These are phyloP conservation scores for Zelonia costaricensis DNA, from an alignment of 208 protist species.

Conservation along the genomic window DNA sequence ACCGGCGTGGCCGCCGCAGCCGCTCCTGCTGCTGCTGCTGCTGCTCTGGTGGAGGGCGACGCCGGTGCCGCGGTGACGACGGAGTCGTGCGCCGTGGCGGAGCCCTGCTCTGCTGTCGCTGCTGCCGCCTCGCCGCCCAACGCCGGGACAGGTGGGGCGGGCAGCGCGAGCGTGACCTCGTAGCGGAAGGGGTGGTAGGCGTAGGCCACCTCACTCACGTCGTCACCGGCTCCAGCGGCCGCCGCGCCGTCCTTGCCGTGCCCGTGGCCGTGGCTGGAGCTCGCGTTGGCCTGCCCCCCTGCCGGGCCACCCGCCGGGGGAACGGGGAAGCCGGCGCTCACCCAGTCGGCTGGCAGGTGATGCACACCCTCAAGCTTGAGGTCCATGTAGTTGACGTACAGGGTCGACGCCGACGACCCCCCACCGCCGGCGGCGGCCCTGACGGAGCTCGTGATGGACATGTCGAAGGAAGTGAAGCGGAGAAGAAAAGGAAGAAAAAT, in stretches of 20 bases:
- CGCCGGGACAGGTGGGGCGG: too few species aligned
- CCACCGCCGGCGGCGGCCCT: not conserved
- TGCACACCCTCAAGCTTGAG: constrained; percentile 64
- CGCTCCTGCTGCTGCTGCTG: too few species aligned
- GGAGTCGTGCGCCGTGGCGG: not conserved
- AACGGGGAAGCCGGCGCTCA: constrained; percentile 21
- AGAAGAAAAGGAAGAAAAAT: constrained; percentile 8
- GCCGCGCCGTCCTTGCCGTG: constrained; percentile 1
- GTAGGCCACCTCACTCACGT: constrained; percentile 35
- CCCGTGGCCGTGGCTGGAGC: constrained; percentile 2
- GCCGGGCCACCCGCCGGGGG: constrained; percentile 6
- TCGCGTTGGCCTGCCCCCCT: not conserved
- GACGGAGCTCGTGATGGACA: not conserved
- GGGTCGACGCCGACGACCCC: not conserved
- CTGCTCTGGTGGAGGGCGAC: not conserved
- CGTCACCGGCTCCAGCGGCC: too few species aligned
- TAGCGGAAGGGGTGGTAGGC: constrained; percentile 60
- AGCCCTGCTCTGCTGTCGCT: not conserved
- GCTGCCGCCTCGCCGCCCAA: not conserved
- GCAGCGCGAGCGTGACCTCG: constrained; percentile 34
- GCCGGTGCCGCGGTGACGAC: not conserved
- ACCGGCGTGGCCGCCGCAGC: not conserved
- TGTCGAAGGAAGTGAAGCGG: constrained; percentile 1
- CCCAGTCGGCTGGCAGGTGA: constrained; percentile 67
- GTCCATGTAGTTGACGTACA: constrained; percentile 78